Base-by-base conservation (phyloP, 1,284 basidiomycete species). In the Trametes pubescens region DNA sequence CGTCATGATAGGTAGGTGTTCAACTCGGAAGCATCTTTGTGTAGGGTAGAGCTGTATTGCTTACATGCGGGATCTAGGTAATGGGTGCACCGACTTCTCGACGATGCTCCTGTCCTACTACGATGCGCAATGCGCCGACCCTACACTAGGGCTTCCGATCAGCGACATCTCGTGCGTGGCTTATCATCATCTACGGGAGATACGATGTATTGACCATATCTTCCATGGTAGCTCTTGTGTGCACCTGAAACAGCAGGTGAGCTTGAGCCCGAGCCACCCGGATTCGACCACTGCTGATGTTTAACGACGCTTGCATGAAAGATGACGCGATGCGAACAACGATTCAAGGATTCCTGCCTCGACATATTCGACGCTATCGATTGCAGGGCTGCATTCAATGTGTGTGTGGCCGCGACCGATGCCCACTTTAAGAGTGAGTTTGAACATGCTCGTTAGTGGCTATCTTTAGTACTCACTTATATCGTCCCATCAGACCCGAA, bases 1-100 rank as follows among this genome's bases (percentile, higher is more conserved):
- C n/a, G 81, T 93, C 29, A 85, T 95, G 79, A 93, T 96, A 53
- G 93, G 93, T 81, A 80, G 78, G 59, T 29, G 37, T 11, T 38
- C 10, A 13, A 38, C 37, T 38, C 29, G 37, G 11, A 38, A 3
- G 37, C 37, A 13, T 16, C 11, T 2, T 13, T 38, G 3, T 38
- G 11, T 2, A 10, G 37, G 14, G n/a, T 44, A 32, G 29, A 32
- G 43, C 18, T 8, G 16, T 44, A 18, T 7, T 40, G 11, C 6
- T 22, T 1, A 29, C 21, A 16, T 22, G 47, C 3, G 6, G 4
- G 10, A 8, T 14, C 1, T 34, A 88, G 87, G 87, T 44, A 88
- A 89, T 60, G 72, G 72, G 5, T 66, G 69, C 47, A 73, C 70
- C 1, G 71, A 74, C 43, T 55, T 38, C 16, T 22, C 53, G 47